Evolutionary conservation across 805 yeast species (phyloP), one percentile per base, ranked within the genome.

Genomic region (Candida rishiriensis): DNA sequence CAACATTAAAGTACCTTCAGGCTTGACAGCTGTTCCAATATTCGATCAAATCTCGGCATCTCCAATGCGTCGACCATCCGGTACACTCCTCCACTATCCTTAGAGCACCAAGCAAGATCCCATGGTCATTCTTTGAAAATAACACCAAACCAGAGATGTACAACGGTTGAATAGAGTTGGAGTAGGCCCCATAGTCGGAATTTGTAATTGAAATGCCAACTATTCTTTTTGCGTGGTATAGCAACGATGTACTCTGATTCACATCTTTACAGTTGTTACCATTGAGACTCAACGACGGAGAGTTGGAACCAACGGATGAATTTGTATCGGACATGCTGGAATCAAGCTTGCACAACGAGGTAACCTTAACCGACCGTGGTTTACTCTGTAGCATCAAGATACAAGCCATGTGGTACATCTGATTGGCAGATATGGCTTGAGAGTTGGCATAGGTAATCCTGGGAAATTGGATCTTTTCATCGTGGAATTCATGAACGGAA

Each of bases 341-440:
- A 17, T 40, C 49, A 2, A 47, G 48, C 11, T 48, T 16, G 10
- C 50, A 21, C 11, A 48, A 41, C 8, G 49, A 47, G 1, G 66
- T 49, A 9, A 50, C 29, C 35, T 64, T 68, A 41, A 55, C 52
- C 1, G 55, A 50, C 32, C 73, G 56, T 10, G 75, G 75, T 49
- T 68, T 70, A 38, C 67, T 67, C 31, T 68, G 71, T 32, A 65
- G 59, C 53, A 70, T 42, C 16, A 70, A 42, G n/a, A 71, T 71
- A 38, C 65, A 58, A 0, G 71, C 65, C 71, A 64, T 69, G 44
- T 70, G 75, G 42, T 62, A 69, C 48, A 69, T 46, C 40, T 69
- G 73, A 44, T 66, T 68, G 3, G 71, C 60, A 3, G 72, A 68
- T 11, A 69, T 65, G 0, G 74, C 70, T 3, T 72, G 71, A 1